Conservation (phyloP, 1,284 basidiomycete genomes). For the Ceratobasidium sp. region DNA sequence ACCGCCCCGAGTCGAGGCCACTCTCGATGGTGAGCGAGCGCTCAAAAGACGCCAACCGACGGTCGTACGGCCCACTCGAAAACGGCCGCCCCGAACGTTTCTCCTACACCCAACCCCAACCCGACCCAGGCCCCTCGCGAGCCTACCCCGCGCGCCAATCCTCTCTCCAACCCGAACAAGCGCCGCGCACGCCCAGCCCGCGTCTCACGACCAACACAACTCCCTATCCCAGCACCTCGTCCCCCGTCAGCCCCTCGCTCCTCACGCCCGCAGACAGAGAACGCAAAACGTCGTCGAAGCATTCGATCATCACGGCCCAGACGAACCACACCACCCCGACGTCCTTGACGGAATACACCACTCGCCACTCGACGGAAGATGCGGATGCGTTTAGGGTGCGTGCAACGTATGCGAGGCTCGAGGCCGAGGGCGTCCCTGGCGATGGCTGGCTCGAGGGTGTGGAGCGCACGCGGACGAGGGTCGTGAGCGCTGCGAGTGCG, state of each 20-base stretch:
- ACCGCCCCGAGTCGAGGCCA: not conserved
- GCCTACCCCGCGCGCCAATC: not conserved
- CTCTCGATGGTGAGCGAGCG: not conserved
- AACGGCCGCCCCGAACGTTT: not conserved
- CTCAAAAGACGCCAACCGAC: not conserved
- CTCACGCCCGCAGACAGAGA: constrained; percentile 18
- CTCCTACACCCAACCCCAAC: not conserved
- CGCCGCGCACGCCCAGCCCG: constrained; percentile 7
- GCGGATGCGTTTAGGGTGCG: constrained; percentile 85
- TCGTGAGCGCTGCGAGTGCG: constrained; percentile 46
- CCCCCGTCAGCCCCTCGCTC: constrained; percentile 6
- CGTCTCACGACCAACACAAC: not conserved
- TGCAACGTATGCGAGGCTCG: constrained; percentile 86
- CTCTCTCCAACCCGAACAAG: not conserved
- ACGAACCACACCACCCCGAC: constrained; percentile 14
- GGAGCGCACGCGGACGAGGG: constrained; percentile 88
- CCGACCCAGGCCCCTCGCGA: not conserved
- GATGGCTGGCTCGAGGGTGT: constrained; percentile 35
- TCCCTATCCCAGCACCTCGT: not conserved
- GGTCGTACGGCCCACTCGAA: not conserved
- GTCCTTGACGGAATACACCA: constrained; percentile 9
- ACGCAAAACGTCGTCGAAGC: constrained; percentile 3
- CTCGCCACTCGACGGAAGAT: constrained; percentile 63
- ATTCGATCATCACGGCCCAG: not conserved
- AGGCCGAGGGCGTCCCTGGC: constrained; percentile 71